Conservation (phyloP, 2,329 filamentous ascomycete genomes). For the Chalara sp. region DNA sequence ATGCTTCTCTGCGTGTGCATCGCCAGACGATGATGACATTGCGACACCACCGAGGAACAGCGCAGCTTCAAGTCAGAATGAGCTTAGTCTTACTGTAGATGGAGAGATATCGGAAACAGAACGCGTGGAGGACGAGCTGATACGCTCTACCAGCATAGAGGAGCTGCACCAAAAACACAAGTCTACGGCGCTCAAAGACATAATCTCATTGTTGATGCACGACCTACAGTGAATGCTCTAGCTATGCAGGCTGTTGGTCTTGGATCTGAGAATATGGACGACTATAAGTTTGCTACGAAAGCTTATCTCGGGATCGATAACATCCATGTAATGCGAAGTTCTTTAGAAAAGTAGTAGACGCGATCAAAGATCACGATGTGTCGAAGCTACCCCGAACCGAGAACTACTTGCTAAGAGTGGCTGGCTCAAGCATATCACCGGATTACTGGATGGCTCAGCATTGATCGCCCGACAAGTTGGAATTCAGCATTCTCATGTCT, state of each 20-base stretch:
- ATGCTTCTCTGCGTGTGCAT: constrained; percentile 67
- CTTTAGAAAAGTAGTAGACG: constrained; percentile 82
- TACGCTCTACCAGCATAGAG: constrained; percentile 37
- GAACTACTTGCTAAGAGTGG: constrained; percentile 76
- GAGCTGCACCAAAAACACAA: constrained; percentile 52
- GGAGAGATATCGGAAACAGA: constrained; percentile 57
- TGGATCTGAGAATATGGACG: constrained; percentile 96
- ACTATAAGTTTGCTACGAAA: constrained; percentile 88
- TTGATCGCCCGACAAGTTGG: constrained; percentile 84
- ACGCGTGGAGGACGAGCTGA: constrained; percentile 61
- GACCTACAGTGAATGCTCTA: constrained; percentile 88
- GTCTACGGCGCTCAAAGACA: constrained; percentile 89
- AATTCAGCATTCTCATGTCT: constrained; percentile 85
- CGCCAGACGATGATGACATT: constrained; percentile 18
- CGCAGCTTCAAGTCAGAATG: constrained; percentile 43
- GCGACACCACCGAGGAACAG: constrained; percentile 27
- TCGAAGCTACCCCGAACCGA: constrained; percentile 75
- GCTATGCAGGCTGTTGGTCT: constrained; percentile 91
- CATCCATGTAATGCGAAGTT: constrained; percentile 95
- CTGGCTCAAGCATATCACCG: constrained; percentile 85
- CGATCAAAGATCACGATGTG: constrained; percentile 87
- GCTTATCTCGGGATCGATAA: constrained; percentile 95
- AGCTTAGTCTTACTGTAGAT: constrained; percentile 28
- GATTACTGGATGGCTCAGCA: constrained; percentile 75
- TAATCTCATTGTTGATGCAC: constrained; percentile 92